These are phyloP conservation scores for Mucor sp. DNA, from an alignment of 371 early-diverging fungal genomes.

Conservation along the genomic window DNA sequence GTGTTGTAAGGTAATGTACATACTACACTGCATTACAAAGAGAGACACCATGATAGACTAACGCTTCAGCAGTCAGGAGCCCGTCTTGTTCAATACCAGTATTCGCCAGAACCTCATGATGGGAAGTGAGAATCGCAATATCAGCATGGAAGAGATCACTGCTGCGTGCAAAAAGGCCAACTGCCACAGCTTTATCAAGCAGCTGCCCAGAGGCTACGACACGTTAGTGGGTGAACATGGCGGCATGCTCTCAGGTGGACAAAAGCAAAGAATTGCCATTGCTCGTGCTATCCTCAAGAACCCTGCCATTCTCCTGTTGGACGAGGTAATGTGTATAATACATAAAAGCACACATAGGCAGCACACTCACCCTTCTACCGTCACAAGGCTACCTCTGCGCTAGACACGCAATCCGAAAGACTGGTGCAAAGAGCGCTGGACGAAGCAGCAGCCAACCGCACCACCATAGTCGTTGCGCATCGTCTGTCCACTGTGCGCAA, in stretches of 20 bases:
- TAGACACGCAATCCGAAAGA: constrained; percentile 81
- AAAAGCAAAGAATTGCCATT: constrained; percentile 53
- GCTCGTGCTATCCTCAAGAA: constrained; percentile 51
- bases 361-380: neutral
- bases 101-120: constrained; percentile 78
- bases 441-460: constrained; percentile 71
- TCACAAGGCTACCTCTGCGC: constrained; percentile 69
- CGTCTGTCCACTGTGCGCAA: constrained; percentile 79
- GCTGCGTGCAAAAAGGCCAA: constrained; percentile 64
- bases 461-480: constrained; percentile 94
- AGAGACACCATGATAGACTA: too few relatives aligned
- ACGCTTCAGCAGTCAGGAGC: constrained; percentile 66
- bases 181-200: constrained; percentile 75
- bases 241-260: constrained; percentile 80
- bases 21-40: too few relatives aligned
- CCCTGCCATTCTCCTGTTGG: constrained; percentile 43
- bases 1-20: constrained; percentile 59
- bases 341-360: neutral
- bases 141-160: constrained; percentile 56
- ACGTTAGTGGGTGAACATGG: constrained; percentile 72
- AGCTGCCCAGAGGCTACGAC: constrained; percentile 74
- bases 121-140: constrained; percentile 45
- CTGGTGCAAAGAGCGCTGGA: constrained; percentile 83
- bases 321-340: constrained; percentile 30
- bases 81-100: constrained; percentile 80